Evolutionary conservation across 768 basidiomycete species (phyloP).

Genomic region (Antrodiella citrinella): DNA sequence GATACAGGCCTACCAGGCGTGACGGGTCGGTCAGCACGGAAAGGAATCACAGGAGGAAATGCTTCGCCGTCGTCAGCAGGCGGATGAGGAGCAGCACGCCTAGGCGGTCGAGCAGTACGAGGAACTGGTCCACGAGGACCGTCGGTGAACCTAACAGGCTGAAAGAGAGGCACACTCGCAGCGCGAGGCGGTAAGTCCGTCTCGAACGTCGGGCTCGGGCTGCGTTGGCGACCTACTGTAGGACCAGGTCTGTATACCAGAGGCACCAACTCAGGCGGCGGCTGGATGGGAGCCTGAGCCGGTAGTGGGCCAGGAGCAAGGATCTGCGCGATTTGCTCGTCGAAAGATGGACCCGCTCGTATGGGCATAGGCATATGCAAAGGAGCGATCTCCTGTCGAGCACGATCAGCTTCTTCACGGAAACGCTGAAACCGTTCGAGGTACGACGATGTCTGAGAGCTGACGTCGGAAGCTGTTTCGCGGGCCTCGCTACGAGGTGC

Average conservation of each 20-base stretch:
- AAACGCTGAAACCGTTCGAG: conserved; percentile 14
- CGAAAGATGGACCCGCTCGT: conserved; percentile 42
- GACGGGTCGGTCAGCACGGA: neutral
- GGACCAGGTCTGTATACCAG: conserved; percentile 47
- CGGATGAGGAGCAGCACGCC: conserved; percentile 2
- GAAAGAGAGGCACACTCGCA: conserved; percentile 14
- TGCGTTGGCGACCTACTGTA: conserved; percentile 28
- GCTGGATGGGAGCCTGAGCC: conserved; percentile 31
- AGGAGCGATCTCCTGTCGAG: conserved; percentile 23
- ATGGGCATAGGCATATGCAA: conserved; percentile 38
- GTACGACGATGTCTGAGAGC: conserved; percentile 20
- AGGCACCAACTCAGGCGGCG: conserved; percentile 45
- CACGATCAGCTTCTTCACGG: conserved; percentile 15
- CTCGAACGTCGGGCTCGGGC: conserved; percentile 30
- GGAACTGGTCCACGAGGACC: conserved; percentile 7
- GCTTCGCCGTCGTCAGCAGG: neutral
- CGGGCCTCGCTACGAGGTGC: conserved; percentile 17
- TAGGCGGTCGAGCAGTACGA: conserved; percentile 1
- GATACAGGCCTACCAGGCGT: neutral
- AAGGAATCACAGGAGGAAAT: neutral
- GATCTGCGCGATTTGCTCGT: conserved; percentile 53
- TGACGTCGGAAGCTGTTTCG: conserved; percentile 23
- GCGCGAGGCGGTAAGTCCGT: conserved; percentile 24
- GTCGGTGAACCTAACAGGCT: conserved; percentile 11
- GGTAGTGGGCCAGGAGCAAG: conserved; percentile 38